These are phyloP conservation scores for Petunia secreta DNA, from an alignment of 257 asterid species.

Conservation along the genomic window DNA sequence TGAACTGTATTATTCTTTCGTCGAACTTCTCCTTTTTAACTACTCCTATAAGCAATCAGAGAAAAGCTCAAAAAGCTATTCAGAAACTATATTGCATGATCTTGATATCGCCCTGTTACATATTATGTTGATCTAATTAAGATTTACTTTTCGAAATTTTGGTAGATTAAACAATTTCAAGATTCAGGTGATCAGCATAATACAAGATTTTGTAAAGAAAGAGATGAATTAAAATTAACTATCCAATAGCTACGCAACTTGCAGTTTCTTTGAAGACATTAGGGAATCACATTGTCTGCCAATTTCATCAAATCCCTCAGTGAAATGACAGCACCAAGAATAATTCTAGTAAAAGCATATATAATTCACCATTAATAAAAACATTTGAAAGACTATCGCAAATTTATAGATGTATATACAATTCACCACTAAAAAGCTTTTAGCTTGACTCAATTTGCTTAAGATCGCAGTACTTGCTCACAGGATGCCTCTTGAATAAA, in stretches of 20 bases:
- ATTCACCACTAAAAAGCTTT: background rate
- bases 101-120: background rate
- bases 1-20: background rate
- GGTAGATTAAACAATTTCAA: background rate
- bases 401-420: too few species aligned
- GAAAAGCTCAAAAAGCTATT: background rate
- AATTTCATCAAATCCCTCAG: slow-evolving; percentile 38
- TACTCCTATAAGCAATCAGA: background rate
- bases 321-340: slow-evolving; percentile 65
- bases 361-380: slow-evolving; percentile 7
- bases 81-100: background rate
- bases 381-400: background rate
- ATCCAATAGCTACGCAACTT: slow-evolving; percentile 31
- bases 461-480: background rate
- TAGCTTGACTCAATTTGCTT: background rate
- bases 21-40: background rate
- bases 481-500: background rate
- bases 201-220: background rate
- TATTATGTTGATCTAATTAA: background rate
- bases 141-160: background rate
- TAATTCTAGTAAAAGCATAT: slow-evolving; percentile 9
- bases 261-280: slow-evolving; percentile 29
- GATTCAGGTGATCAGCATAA: background rate
- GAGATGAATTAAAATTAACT: background rate
- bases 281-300: slow-evolving; percentile 52